Evolutionary conservation across 257 asterid genomes (phyloP), one percentile per base, ranked within the genome.

Genomic region (Solanum gracilifrons): DNA sequence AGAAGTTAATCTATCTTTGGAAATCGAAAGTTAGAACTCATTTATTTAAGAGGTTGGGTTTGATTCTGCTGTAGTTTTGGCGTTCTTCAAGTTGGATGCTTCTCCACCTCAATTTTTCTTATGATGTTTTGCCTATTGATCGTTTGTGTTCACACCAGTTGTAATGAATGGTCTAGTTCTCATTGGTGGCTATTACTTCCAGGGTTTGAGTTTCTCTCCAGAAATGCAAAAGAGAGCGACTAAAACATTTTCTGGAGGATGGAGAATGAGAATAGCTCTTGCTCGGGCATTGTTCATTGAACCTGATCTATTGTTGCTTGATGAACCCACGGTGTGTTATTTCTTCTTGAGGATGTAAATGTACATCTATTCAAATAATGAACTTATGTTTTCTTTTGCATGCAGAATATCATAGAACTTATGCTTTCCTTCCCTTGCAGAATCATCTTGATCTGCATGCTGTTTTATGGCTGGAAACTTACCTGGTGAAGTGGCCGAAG

Each of bases 371-470:
- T 15, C 33, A 68, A 32, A 64, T 55, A 84, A 62, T 85, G 27
- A 86, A 73, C 80, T 88, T 68, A 48, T 62, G 60, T 75, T 76
- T 88, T 89, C 87, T 15, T 85, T 90, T 87, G 58, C 86, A 27
- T 92, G 74, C 43, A 29, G 69, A 82, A 82, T 46, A 29, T 41
- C 66, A 86, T 68, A 86, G 21, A 86, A 69, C 73, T 89, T 68
- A 79, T 62, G 51, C 71, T 76, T 86, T 89, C 87, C 7, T 85
- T 90, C 86, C 48, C 83, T 37, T 94, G 90, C 97, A 97, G 99
- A 97, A 97, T 94, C 99, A 97, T 93, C 99, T 97, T 85, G 99
- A 97, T 93, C 96, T 97, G 87, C 99, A 97, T 92, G 99, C 99
- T 89, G 99, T 97, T 89, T 92, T 97, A 76, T 97, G 99, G 99